Conservation (phyloP, 2,329 filamentous ascomycete species). For the Lomentospora prolificans region DNA sequence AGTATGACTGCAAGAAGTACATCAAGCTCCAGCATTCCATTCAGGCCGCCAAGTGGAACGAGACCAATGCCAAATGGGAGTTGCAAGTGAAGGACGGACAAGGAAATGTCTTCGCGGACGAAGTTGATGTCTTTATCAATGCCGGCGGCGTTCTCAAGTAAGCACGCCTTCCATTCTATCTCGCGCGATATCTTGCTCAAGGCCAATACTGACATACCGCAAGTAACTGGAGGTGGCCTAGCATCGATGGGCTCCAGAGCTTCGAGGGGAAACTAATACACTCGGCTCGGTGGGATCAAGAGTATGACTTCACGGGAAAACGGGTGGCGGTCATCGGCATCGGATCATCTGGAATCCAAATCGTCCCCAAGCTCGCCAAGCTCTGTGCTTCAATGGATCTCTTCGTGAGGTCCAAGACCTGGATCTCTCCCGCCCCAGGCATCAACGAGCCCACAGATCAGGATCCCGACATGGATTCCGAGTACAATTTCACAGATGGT, state of each 20-base stretch:
- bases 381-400: constrained; percentile 45
- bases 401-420: constrained; percentile 55
- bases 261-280: constrained; percentile 50
- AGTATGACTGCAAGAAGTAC: constrained; percentile 54
- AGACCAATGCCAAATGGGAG: constrained; percentile 36
- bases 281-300: constrained; percentile 48
- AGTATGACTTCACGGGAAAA: constrained; percentile 38
- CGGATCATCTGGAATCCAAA: constrained; percentile 50
- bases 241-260: constrained; percentile 45
- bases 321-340: constrained; percentile 53
- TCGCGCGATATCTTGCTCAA: background rate
- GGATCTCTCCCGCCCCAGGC: constrained; percentile 53
- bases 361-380: constrained; percentile 42
- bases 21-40: constrained; percentile 41
- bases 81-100: constrained; percentile 6
- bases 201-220: constrained; percentile 39
- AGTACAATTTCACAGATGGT: constrained; percentile 32
- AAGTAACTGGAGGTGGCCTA: constrained; percentile 54
- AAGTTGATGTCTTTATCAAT: constrained; percentile 12
- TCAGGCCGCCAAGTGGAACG: constrained; percentile 33
- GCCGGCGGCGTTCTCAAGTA: constrained; percentile 11
- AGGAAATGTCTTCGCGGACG: constrained; percentile 6
- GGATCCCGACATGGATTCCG: constrained; percentile 5
- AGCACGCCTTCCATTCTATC: background rate
- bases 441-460: constrained; percentile 42